phyloP scores from a whole-genome alignment of 345 rosid species.

The Arabis hirsuta region DNA sequence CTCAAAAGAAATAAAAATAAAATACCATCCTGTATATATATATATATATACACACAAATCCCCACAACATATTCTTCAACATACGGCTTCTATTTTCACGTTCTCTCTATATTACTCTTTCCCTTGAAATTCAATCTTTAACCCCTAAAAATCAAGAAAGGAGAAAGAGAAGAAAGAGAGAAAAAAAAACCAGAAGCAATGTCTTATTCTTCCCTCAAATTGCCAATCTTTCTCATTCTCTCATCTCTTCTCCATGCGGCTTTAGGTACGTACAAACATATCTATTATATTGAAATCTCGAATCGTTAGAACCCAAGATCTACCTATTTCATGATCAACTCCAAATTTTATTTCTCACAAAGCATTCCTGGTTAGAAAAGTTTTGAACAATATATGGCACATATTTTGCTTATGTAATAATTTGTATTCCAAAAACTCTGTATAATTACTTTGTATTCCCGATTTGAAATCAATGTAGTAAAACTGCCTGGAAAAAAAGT shows the following conservation, averaged over 20 bases:
- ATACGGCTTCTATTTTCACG: not conserved
- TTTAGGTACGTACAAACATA: constrained; percentile 52
- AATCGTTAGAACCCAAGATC: constrained; percentile 5
- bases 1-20: too few relatives aligned
- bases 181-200: constrained; percentile 36
- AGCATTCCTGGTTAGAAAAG: not conserved
- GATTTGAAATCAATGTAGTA: too few relatives aligned
- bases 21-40: constrained; percentile 5
- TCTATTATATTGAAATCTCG: not conserved
- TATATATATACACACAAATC: constrained; percentile 13
- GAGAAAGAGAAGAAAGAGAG: constrained; percentile 21
- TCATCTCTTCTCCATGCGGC: constrained; percentile 71
- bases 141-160: constrained; percentile 24
- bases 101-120: constrained; percentile 18
- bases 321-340: not conserved
- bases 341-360: not conserved
- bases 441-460: too few relatives aligned
- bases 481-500: not conserved
- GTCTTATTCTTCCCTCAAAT: constrained; percentile 62
- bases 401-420: too few relatives aligned
- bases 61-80: constrained; percentile 15
- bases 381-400: too few relatives aligned
- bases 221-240: constrained; percentile 54
- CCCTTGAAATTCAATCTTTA: constrained; percentile 15
- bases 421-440: too few relatives aligned